Base-by-base conservation (phyloP, 2,329 filamentous ascomycete genomes). In the Penicillium janthinellum region DNA sequence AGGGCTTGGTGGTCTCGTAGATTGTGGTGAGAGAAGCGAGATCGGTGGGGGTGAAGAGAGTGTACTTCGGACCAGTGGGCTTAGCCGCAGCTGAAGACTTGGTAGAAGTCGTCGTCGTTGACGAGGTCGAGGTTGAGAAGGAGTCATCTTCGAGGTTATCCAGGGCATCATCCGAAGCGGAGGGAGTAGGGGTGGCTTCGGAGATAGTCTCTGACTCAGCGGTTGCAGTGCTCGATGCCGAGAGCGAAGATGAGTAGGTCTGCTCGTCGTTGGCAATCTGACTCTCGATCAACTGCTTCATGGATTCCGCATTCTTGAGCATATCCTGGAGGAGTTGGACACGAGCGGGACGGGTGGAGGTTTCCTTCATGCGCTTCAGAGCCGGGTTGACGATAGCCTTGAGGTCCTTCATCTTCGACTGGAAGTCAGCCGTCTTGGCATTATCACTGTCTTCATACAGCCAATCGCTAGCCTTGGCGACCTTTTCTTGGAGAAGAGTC, bases 361-460 rank as follows among this genome's bases (percentile, higher is more conserved):
- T 82, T 75, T 99, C 94, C 15, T 88, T 83, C 50, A 88, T 87
- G 60, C 95, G 86, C 71, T 84, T 87, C 67, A 92, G 83, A 28
- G 96, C 87, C 1, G 93, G 94, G 35, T 86, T 81, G 54, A 93
- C 90, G 49, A 97, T 85, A 55, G 87, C 85, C 72, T 91, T 89
- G 52, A 99, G 85, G 47, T 85, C 85, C 75, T 91, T 89, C 52
- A 96, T 84, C 73, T 89, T 91, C 57, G 85, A 83, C 74, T 89
- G 90, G 69, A 99, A 84, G 50, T 89, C 87, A 3, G 90, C 86
- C 59, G 88, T 88, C 38, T 85, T 82, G 4, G 95, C 93, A 51
- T 92, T 88, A 15, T 85, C 83, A 57, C 94, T 92, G 49, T 93
- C 92, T 15, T 86, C 90, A 73, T 96, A 95, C 60, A 99, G 86